A percentile compares a stretch with the other conserved stretches of the same genome.
Conservation (phyloP, 805 yeast genomes). For the Metschnikowia gelsemii region DNA sequence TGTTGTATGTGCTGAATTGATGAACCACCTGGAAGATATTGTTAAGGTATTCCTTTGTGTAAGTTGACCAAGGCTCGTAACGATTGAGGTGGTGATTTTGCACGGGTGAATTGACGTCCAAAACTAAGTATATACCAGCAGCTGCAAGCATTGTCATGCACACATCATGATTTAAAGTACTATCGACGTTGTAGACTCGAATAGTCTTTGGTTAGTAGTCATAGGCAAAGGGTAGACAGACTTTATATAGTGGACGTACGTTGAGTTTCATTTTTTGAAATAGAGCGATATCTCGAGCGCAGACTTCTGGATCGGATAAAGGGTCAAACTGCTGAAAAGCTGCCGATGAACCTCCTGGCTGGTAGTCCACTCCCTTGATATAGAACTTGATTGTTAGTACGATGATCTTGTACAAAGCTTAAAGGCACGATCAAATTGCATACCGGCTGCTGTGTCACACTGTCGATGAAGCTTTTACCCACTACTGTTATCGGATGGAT, state of each 20-base stretch:
- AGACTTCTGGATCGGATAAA: constrained; percentile 62
- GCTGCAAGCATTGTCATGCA: constrained; percentile 91
- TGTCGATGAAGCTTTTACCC: constrained; percentile 74
- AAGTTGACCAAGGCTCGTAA: constrained; percentile 92
- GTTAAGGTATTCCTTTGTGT: constrained; percentile 63
- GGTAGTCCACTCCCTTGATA: constrained; percentile 88
- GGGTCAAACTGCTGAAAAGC: constrained; percentile 64
- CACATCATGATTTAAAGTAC: constrained; percentile 75
- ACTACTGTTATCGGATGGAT: constrained; percentile 61
- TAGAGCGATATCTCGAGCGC: constrained; percentile 78
- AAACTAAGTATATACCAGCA: constrained; percentile 87
- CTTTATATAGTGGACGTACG: constrained; percentile 28
- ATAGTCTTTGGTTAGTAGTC: constrained; percentile 49
- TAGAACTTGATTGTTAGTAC: constrained; percentile 49
- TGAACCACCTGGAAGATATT: constrained; percentile 79
- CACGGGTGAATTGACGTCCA: constrained; percentile 89
- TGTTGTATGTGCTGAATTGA: constrained; percentile 79
- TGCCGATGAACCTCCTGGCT: constrained; percentile 92
- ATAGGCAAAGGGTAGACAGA: neutral
- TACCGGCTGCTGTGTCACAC: constrained; percentile 72
- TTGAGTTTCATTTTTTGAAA: constrained; percentile 86
- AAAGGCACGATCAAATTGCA: constrained; percentile 14
- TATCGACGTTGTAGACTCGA: constrained; percentile 83
- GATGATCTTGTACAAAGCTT: neutral
- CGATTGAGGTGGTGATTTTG: constrained; percentile 78